Evolutionary conservation across 2,329 filamentous ascomycete species (phyloP), one percentile per base, ranked within the genome.

Genomic region (Clarireedia paspali): DNA sequence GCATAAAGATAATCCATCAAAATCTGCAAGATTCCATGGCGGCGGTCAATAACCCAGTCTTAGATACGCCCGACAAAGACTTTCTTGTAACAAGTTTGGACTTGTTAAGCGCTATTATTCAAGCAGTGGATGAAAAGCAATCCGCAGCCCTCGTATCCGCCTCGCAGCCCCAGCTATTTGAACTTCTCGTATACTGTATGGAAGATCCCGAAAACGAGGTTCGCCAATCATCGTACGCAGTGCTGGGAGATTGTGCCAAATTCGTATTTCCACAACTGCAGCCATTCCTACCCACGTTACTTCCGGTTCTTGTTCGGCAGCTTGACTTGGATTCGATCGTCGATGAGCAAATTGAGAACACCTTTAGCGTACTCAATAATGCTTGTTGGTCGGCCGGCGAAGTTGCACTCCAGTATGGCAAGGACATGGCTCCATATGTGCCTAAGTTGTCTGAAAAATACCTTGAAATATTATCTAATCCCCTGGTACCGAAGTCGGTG

Each of bases 321-420:
- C 82, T 99, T 27, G 91, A 97, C 62, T 76, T 96, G 62, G 87
- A 91, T 59, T 79, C 78, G 55, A 81, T 91, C 50, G 73, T 83
- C 17, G 87, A 91, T 59, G 89, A 95, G 64, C 88, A 91, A 59
- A 84, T 90, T 47, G 89, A 95, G 61, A 87, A 83, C 17, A 86
- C 85, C 14, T 96, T 96, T 70, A 90, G 91, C 58, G 91, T 97
- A 30, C 85, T 97, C 58, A 99, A 97, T 79, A 99, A 99, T 69
- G 92, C 94, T 23, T 97, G 92, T 74, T 99, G 94, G 94, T 95
- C 91, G 6, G 85, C 85, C 24, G 94, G 94, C 44, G 94, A 99
- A 74, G 94, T 97, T 59, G 84, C 91, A 15, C 84, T 96, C 71
- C 85, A 89, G 59, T 80, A 88, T 68, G 82, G 85, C 62, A 83